A percentile compares a stretch with the other conserved stretches of the same genome.
phyloP scores from a whole-genome alignment of 1,284 basidiomycete species.

The Pterulicium gracile region DNA sequence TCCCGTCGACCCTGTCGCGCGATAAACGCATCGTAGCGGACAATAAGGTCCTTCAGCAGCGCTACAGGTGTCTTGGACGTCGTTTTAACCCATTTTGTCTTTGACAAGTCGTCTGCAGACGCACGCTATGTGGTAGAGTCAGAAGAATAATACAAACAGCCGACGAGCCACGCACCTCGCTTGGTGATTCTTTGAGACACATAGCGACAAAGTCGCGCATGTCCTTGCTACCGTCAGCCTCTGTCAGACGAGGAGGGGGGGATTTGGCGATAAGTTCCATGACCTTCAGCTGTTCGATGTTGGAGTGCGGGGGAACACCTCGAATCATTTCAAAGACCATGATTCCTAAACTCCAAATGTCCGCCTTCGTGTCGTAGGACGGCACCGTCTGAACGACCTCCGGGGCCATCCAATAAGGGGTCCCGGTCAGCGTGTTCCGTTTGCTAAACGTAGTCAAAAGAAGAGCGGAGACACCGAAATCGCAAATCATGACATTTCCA shows the following conservation, averaged over 20 bases:
- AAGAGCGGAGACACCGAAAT: slow-evolving; percentile 95
- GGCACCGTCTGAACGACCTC: slow-evolving; percentile 87
- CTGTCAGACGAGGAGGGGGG: slow-evolving; percentile 73
- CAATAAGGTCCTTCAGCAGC: slow-evolving; percentile 76
- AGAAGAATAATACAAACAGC: slow-evolving; percentile 2
- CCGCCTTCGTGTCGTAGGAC: slow-evolving; percentile 89
- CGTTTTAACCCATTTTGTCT: slow-evolving; percentile 90
- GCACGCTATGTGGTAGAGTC: slow-evolving; percentile 48
- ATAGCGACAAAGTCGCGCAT: slow-evolving; percentile 85
- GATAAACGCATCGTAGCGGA: slow-evolving; percentile 35
- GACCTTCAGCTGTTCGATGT: slow-evolving; percentile 80
- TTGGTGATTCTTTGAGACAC: slow-evolving; percentile 80
- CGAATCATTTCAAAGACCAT: slow-evolving; percentile 93
- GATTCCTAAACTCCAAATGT: slow-evolving; percentile 95
- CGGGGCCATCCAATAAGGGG: slow-evolving; percentile 98
- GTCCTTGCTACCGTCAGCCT: slow-evolving; percentile 72
- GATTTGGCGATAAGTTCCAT: slow-evolving; percentile 86
- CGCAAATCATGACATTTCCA: slow-evolving; percentile 88
- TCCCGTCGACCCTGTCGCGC: slow-evolving; percentile 73
- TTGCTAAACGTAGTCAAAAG: slow-evolving; percentile 82
- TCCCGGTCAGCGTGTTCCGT: slow-evolving; percentile 90
- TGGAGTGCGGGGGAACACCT: slow-evolving; percentile 85
- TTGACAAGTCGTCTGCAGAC: slow-evolving; percentile 82
- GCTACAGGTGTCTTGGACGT: slow-evolving; percentile 60
- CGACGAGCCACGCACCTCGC: slow-evolving; percentile 45